A percentile compares a stretch with the other conserved stretches of the same genome.
Evolutionary conservation across 371 early-diverging fungal species (phyloP).

Genomic region (Rhizomucor pusillus): DNA sequence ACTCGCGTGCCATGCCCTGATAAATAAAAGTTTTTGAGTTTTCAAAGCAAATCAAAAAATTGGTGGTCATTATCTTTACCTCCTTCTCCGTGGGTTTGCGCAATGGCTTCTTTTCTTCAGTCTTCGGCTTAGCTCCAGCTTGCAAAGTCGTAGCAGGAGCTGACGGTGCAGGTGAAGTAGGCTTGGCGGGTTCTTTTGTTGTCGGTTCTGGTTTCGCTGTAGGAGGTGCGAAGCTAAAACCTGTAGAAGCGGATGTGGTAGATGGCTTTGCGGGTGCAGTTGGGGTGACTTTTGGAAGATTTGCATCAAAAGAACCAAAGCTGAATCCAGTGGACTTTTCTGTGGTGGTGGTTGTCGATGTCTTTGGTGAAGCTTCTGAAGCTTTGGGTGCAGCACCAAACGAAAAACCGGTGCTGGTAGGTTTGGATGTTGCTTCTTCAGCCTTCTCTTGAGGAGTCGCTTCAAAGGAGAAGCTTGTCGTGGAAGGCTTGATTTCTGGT

Average conservation of each 20-base stretch:
- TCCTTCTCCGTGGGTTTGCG: conserved; percentile 16
- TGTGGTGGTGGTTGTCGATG: background rate
- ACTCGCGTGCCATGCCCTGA: conserved; percentile 26
- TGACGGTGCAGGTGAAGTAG: too few relatives aligned
- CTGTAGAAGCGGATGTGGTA: background rate
- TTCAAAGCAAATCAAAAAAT: background rate
- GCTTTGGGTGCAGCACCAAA: too few relatives aligned
- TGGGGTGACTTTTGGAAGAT: too few relatives aligned
- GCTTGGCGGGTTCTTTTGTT: background rate
- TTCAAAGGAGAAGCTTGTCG: background rate
- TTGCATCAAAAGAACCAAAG: too few relatives aligned
- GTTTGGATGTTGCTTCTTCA: too few relatives aligned
- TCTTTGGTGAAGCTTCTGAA: too few relatives aligned
- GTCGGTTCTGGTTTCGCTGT: background rate
- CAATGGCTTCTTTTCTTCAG: background rate
- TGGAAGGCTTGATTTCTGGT: background rate
- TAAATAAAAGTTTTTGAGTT: background rate
- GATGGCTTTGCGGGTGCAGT: background rate
- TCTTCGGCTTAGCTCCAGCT: too few relatives aligned
- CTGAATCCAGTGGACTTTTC: conserved; percentile 1
- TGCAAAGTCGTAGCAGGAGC: background rate
- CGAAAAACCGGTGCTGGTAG: too few relatives aligned
- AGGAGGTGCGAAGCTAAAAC: background rate
- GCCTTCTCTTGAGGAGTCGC: too few relatives aligned
- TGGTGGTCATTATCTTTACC: background rate